Conservation (phyloP, 2,329 filamentous ascomycete species). For the Penicillium sp. region DNA sequence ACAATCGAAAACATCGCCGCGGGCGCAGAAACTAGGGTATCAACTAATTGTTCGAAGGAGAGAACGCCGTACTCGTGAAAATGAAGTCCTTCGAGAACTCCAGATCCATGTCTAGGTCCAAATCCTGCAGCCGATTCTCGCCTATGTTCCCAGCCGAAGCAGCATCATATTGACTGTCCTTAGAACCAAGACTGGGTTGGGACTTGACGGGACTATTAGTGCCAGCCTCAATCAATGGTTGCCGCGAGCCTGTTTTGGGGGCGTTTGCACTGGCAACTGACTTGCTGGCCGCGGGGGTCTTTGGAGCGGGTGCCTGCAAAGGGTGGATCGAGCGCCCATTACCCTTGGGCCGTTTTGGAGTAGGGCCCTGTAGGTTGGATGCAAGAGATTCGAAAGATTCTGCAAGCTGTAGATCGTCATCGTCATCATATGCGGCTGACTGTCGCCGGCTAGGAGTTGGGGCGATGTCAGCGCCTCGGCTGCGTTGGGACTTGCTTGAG, state of each 20-base stretch:
- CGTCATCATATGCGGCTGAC: conserved; percentile 28
- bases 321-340: conserved; percentile 28
- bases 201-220: conserved; percentile 37
- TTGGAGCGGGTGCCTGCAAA: conserved; percentile 16
- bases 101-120: conserved; percentile 44
- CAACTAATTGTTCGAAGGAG: conserved; percentile 17
- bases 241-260: conserved; percentile 22
- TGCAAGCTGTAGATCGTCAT: conserved; percentile 25
- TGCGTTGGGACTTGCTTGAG: conserved; percentile 25
- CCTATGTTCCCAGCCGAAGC: conserved; percentile 19
- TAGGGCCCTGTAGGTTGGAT: conserved; percentile 31
- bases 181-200: conserved; percentile 22
- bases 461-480: conserved; percentile 20
- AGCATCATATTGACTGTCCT: conserved; percentile 18
- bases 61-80: conserved; percentile 42
- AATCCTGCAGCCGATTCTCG: conserved; percentile 33
- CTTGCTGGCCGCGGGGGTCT: conserved; percentile 13
- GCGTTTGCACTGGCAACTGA: neutral
- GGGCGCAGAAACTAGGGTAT: neutral
- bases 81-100: conserved; percentile 46
- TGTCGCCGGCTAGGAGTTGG: conserved; percentile 20
- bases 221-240: conserved; percentile 34
- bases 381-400: conserved; percentile 32
- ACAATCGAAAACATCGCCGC: neutral
- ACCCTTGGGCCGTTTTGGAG: conserved; percentile 38